Conservation (phyloP, 345 rosid genomes). For the Populus simonii region DNA sequence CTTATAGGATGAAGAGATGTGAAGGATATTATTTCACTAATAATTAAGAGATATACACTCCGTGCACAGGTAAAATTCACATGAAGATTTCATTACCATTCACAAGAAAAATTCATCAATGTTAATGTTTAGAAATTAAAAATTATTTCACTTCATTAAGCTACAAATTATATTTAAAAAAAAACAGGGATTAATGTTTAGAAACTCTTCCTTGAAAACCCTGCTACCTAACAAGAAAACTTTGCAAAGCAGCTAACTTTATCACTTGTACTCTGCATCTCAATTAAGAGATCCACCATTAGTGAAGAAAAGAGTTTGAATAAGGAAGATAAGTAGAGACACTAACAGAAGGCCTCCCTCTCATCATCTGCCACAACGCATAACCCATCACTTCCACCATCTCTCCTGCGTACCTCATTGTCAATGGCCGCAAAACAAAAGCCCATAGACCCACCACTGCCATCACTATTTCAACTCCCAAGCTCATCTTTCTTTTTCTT, state of each 20-base stretch:
- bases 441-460: constrained; percentile 40
- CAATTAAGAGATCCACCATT: not conserved
- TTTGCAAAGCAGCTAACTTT: not conserved
- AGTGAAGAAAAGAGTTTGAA: not conserved
- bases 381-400: constrained; percentile 22
- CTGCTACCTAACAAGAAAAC: not conserved
- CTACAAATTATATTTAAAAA: not conserved
- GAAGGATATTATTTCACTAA: too few species aligned
- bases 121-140: too few species aligned
- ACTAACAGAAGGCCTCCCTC: constrained; percentile 17
- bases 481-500: constrained; percentile 20
- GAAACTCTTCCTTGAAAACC: not conserved
- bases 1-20: too few species aligned
- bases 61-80: too few species aligned
- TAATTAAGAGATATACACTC: too few species aligned
- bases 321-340: constrained; percentile 23
- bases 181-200: not conserved
- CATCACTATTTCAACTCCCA: constrained; percentile 34
- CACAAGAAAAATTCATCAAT: too few species aligned
- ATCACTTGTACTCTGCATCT: not conserved
- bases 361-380: constrained; percentile 8
- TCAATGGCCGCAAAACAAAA: constrained; percentile 31
- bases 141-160: not conserved
- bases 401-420: constrained; percentile 34
- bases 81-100: too few species aligned